Conservation (phyloP, 805 yeast species). For the Jamesozyma lodderae region DNA sequence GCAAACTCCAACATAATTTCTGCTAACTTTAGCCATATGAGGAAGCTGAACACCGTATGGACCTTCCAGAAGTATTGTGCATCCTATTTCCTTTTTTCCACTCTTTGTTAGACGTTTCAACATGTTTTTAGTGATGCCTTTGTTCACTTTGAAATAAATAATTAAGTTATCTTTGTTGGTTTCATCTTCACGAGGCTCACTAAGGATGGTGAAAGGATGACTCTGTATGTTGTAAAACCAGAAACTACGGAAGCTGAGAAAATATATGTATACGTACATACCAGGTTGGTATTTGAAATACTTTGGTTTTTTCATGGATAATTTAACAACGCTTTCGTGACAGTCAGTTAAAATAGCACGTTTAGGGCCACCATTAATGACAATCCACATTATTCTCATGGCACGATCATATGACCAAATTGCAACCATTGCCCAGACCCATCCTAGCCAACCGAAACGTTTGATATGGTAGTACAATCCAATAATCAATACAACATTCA, state of each 20-base stretch:
- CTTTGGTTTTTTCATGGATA: conserved; percentile 34
- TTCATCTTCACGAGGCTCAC: conserved; percentile 31
- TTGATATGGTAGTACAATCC: conserved; percentile 52
- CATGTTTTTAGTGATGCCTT: conserved; percentile 47
- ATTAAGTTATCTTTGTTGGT: conserved; percentile 23
- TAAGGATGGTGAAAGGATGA: conserved; percentile 60
- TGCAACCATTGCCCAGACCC: conserved; percentile 36
- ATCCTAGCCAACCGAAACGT: conserved; percentile 45
- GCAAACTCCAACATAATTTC: conserved; percentile 36
- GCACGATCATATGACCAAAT: conserved; percentile 47
- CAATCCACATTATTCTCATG: conserved; percentile 35
- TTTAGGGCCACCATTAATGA: conserved; percentile 21
- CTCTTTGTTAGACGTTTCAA: conserved; percentile 27
- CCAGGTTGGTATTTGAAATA: conserved; percentile 47
- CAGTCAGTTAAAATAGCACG: conserved; percentile 19
- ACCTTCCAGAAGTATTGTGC: conserved; percentile 48
- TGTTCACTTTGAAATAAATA: conserved; percentile 43
- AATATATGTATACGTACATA: conserved; percentile 47
- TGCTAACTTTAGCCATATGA: conserved; percentile 29
- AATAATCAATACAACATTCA: conserved; percentile 45
- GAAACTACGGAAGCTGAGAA: conserved; percentile 41
- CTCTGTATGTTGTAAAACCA: conserved; percentile 44
- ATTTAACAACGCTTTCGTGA: conserved; percentile 34
- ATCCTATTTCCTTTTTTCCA: conserved; percentile 24
- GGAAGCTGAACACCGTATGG: conserved; percentile 48